Conservation (phyloP, 768 basidiomycete genomes). For the Cubamyces lactineus region DNA sequence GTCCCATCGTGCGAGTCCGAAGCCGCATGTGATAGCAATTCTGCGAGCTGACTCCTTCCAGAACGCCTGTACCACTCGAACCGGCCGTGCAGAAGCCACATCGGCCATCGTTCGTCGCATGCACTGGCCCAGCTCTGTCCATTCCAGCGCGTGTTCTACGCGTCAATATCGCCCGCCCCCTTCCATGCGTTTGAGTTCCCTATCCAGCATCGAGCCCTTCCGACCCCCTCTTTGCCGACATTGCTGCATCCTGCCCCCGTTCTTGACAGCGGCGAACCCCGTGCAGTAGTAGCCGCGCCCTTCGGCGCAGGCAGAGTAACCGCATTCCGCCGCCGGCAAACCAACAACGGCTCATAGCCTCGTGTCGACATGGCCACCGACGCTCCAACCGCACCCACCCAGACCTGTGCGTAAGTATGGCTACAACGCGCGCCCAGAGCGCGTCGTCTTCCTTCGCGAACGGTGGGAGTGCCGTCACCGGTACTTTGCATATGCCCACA, state of each 20-base stretch:
- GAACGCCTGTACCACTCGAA: constrained; percentile 10
- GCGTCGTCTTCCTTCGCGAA: neutral
- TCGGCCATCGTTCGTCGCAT: constrained; percentile 17
- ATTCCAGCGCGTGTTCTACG: constrained; percentile 8
- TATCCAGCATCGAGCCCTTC: neutral
- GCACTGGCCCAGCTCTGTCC: constrained; percentile 11
- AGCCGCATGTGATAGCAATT: constrained; percentile 2
- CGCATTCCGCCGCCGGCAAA: neutral
- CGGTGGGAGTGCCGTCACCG: too few species aligned
- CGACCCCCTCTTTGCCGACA: neutral
- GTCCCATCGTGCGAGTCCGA: constrained; percentile 4
- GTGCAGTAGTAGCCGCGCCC: neutral
- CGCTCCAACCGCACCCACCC: neutral
- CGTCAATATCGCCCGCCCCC: neutral
- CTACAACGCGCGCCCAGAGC: too few species aligned
- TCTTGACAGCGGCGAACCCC: constrained; percentile 7
- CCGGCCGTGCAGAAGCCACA: constrained; percentile 7
- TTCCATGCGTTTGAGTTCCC: neutral
- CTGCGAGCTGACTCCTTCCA: constrained; percentile 8
- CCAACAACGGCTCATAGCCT: constrained; percentile 20
- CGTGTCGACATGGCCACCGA: constrained; percentile 14
- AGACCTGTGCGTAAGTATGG: neutral
- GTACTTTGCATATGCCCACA: neutral
- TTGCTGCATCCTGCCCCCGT: neutral
- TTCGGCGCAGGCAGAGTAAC: neutral